phyloP scores from a whole-genome alignment of 2,329 filamentous ascomycete species.

The Fusarium zealandicum region DNA sequence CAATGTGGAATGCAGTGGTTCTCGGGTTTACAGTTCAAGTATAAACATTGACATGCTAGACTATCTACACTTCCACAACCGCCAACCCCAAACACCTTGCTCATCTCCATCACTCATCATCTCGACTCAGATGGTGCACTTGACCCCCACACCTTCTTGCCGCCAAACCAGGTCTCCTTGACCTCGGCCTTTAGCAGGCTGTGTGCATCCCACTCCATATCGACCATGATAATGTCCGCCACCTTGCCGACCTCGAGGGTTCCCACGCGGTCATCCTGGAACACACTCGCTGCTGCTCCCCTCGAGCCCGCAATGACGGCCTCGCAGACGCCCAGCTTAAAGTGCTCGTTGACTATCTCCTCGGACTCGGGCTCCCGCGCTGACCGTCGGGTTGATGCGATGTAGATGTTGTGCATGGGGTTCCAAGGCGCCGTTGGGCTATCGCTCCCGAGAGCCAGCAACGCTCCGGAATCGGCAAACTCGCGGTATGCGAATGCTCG shows the following conservation, averaged over 20 bases:
- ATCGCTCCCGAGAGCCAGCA: slow-evolving; percentile 63
- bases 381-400: slow-evolving; percentile 61
- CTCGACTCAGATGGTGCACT: neutral
- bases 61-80: too few relatives aligned
- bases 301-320: slow-evolving; percentile 59
- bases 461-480: slow-evolving; percentile 60
- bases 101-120: neutral
- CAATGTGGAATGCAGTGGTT: neutral
- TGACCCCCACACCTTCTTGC: slow-evolving; percentile 50
- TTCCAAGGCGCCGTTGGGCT: slow-evolving; percentile 63
- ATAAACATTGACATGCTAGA: too few relatives aligned
- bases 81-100: too few relatives aligned
- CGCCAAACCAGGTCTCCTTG: slow-evolving; percentile 61
- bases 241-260: slow-evolving; percentile 58
- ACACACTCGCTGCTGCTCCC: slow-evolving; percentile 62
- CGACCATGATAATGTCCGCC: slow-evolving; percentile 60
- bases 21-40: too few relatives aligned
- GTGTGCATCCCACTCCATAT: slow-evolving; percentile 57
- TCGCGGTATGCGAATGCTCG: slow-evolving; percentile 69
- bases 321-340: slow-evolving; percentile 58
- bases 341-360: slow-evolving; percentile 58
- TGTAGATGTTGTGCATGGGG: slow-evolving; percentile 61
- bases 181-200: slow-evolving; percentile 56
- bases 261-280: slow-evolving; percentile 57
- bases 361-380: slow-evolving; percentile 54